Conservation (phyloP, 2,329 filamentous ascomycete species). For the Xylaria sp. region DNA sequence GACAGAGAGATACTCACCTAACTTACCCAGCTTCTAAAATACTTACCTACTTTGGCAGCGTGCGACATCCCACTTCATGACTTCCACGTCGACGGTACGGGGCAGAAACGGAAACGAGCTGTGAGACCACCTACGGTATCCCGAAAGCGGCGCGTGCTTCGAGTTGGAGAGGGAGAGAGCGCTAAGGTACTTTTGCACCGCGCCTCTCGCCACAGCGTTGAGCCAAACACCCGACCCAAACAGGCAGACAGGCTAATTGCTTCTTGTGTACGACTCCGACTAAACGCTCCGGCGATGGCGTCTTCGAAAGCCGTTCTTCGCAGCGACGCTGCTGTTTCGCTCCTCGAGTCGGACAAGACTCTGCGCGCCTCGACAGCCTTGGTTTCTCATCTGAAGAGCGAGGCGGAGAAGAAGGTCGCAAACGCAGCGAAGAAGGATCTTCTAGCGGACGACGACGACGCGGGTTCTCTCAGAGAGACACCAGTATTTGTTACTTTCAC, state of each 20-base stretch:
- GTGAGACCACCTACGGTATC: constrained; percentile 2
- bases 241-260: not conserved
- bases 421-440: constrained; percentile 66
- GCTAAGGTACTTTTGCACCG: not conserved
- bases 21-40: constrained; percentile 14
- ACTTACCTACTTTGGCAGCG: not conserved
- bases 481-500: constrained; percentile 72
- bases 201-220: not conserved
- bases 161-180: not conserved
- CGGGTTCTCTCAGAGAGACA: constrained; percentile 57
- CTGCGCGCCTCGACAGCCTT: constrained; percentile 73
- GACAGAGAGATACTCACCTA: not conserved
- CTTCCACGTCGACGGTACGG: not conserved
- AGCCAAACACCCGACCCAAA: not conserved
- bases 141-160: not conserved
- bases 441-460: constrained; percentile 60
- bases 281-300: constrained; percentile 46
- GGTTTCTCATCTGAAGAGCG: constrained; percentile 69
- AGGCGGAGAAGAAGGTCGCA: constrained; percentile 59
- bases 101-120: constrained; percentile 4
- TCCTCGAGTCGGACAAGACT: constrained; percentile 56
- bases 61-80: constrained; percentile 30
- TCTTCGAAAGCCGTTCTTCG: constrained; percentile 49
- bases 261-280: not conserved
- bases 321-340: constrained; percentile 48